Conservation (phyloP, 192 early-diverging fungal species). For the Helicostylum pulchrum region DNA sequence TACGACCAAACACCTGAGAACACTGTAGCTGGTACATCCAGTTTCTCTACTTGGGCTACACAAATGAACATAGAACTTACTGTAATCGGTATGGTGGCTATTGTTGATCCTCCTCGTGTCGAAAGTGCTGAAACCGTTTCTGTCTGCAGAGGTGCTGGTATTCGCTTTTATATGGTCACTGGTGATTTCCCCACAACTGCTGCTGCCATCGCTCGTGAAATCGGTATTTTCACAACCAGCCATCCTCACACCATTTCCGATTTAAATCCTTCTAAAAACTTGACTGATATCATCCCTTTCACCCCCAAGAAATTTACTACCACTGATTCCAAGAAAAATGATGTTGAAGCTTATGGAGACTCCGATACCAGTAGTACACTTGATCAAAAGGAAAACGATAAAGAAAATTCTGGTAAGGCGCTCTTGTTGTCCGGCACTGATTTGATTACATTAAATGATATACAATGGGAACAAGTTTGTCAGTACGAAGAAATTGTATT, state of each 20-base stretch:
- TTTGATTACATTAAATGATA: slow-evolving; percentile 51
- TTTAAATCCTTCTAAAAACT: slow-evolving; percentile 13
- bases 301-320: not conserved
- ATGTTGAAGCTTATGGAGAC: too few species aligned
- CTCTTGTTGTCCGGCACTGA: slow-evolving; percentile 70
- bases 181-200: slow-evolving; percentile 83
- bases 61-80: slow-evolving; percentile 50
- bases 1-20: slow-evolving; percentile 4
- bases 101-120: slow-evolving; percentile 81
- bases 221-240: slow-evolving; percentile 63
- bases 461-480: slow-evolving; percentile 69
- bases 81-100: slow-evolving; percentile 72
- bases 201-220: slow-evolving; percentile 72
- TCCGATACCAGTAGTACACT: slow-evolving; percentile 17
- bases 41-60: slow-evolving; percentile 28
- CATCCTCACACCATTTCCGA: slow-evolving; percentile 36
- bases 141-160: slow-evolving; percentile 59
- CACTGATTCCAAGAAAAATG: not conserved
- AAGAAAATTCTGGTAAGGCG: slow-evolving; percentile 76
- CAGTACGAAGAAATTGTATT: slow-evolving; percentile 75
- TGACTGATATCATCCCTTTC: slow-evolving; percentile 9
- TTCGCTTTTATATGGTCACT: slow-evolving; percentile 87
- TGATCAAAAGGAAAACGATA: slow-evolving; percentile 52
- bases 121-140: slow-evolving; percentile 67
- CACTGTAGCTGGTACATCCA: slow-evolving; percentile 8